Conservation (phyloP, 164 flowering plant genomes). For the Nelumbo lutea region DNA sequence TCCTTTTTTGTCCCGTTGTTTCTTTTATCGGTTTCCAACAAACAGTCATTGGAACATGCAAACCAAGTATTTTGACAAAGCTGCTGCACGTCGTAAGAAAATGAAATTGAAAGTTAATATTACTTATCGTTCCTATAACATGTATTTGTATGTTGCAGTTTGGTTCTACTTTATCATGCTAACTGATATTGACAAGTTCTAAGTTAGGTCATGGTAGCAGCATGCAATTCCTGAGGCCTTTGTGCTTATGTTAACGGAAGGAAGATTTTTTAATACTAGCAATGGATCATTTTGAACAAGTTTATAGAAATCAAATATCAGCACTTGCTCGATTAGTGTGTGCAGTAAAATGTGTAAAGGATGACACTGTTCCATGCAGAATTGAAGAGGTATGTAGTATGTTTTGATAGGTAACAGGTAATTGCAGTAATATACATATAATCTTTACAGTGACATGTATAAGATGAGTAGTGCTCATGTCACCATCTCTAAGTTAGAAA, state of each 20-base stretch:
- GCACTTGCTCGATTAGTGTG: slow-evolving; percentile 31
- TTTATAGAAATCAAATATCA: slow-evolving; percentile 22
- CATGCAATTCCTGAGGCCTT: not conserved
- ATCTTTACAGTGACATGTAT: not conserved
- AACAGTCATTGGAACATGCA: too few species aligned
- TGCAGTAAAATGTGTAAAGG: slow-evolving; percentile 29
- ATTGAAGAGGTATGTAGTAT: slow-evolving; percentile 44
- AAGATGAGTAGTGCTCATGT: not conserved
- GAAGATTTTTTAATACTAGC: not conserved
- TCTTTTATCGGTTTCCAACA: too few species aligned
- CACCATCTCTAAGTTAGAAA: too few species aligned
- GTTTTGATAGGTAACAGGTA: slow-evolving; percentile 20
- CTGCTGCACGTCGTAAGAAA: too few species aligned
- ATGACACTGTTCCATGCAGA: slow-evolving; percentile 50
- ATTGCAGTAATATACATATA: not conserved
- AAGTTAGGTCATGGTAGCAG: not conserved
- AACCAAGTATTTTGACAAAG: too few species aligned
- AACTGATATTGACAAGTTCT: not conserved
- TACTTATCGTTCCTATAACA: not conserved
- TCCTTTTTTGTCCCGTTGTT: too few species aligned
- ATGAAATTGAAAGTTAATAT: too few species aligned
- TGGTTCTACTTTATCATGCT: not conserved
- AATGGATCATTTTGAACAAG: slow-evolving; percentile 38
- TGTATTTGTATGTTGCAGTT: not conserved
- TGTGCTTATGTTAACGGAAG: not conserved